phyloP scores from a whole-genome alignment of 2,329 filamentous ascomycete genomes.

The Corniculantispora saksenae region DNA sequence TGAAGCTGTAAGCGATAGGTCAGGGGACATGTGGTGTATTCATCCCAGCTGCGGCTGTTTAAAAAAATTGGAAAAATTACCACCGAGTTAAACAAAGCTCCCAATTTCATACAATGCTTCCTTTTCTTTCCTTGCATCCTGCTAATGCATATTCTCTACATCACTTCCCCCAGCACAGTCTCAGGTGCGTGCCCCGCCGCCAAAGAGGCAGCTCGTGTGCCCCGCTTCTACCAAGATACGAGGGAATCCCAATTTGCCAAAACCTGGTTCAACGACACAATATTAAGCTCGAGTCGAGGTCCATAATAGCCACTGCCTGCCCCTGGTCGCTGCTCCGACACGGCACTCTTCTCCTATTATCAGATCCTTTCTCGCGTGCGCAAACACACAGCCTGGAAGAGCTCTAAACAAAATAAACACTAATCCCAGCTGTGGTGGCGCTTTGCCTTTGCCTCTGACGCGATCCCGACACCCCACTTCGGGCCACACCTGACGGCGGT shows the following conservation, averaged over 20 bases:
- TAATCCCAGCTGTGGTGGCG: neutral
- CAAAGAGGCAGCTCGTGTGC: conserved; percentile 17
- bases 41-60: neutral
- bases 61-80: too few relatives aligned
- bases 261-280: neutral
- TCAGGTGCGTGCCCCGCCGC: conserved; percentile 5
- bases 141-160: neutral
- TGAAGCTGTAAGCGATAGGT: neutral
- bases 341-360: neutral
- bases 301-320: conserved; percentile 20
- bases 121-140: neutral
- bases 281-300: conserved; percentile 41
- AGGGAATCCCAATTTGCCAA: conserved; percentile 1
- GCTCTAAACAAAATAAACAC: neutral
- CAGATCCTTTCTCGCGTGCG: too few relatives aligned
- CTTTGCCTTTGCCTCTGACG: neutral
- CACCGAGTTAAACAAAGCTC: too few relatives aligned
- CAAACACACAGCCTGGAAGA: too few relatives aligned
- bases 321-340: neutral
- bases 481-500: neutral
- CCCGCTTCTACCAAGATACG: conserved; percentile 1
- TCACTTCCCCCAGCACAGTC: neutral
- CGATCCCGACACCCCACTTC: neutral
- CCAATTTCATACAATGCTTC: neutral
- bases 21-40: neutral